These are phyloP conservation scores for Tanacetum coccineum DNA, from an alignment of 129 eudicot genomes.

Conservation along the genomic window DNA sequence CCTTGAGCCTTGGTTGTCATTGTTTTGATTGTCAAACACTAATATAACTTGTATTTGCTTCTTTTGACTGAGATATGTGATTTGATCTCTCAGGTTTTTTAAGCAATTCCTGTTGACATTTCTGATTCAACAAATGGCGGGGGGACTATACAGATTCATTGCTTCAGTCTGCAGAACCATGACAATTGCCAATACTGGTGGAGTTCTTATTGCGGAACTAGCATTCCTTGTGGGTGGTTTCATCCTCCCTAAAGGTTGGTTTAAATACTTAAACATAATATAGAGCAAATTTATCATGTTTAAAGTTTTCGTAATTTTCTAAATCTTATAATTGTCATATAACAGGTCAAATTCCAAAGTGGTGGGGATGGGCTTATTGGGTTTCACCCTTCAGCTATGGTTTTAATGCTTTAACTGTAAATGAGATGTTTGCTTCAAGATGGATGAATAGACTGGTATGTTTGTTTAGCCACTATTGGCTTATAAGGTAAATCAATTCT, in stretches of 20 bases:
- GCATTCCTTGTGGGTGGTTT: constrained; percentile 95
- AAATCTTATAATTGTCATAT: constrained; percentile 1
- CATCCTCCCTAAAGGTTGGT: constrained; percentile 87
- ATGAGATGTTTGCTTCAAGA: constrained; percentile 78
- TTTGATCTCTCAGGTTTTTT: constrained; percentile 57
- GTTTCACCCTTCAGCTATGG: constrained; percentile 66
- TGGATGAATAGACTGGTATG: constrained; percentile 73
- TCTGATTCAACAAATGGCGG: constrained; percentile 91
- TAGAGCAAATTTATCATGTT: neutral
- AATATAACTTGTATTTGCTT: neutral
- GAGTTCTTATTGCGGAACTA: constrained; percentile 63
- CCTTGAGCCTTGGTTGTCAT: neutral
- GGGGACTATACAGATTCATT: constrained; percentile 74
- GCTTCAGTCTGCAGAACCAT: constrained; percentile 79
- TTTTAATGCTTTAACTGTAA: constrained; percentile 59
- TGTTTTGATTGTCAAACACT: neutral
- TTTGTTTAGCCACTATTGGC: constrained; percentile 1
- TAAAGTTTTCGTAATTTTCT: neutral
- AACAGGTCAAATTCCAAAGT: constrained; percentile 54
- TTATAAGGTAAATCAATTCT: neutral
- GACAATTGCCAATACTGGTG: constrained; percentile 90
- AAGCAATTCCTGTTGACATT: constrained; percentile 81
- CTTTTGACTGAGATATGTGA: neutral
- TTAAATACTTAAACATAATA: neutral
- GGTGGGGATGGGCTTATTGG: constrained; percentile 91